Evolutionary conservation across 345 rosid genomes (phyloP).

Genomic region (Salix exigua): DNA sequence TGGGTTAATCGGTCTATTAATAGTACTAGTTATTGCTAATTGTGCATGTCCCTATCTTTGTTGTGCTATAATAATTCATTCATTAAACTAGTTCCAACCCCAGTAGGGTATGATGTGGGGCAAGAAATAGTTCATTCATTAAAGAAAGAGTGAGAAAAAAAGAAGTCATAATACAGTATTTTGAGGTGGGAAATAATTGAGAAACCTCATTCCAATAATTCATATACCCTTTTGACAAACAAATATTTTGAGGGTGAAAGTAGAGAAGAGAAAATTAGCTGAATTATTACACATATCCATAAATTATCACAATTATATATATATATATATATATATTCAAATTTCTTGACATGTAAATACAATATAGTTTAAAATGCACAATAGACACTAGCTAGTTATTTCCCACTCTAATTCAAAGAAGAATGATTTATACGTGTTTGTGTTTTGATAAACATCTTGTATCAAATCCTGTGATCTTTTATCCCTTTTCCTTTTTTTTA

Average conservation of each 20-base stretch:
- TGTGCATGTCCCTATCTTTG: background rate
- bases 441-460: no score
- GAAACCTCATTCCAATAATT: constrained; percentile 1
- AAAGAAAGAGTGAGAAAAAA: background rate
- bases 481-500: no score
- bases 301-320: no score
- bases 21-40: background rate
- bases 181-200: background rate
- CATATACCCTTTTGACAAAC: constrained; percentile 9
- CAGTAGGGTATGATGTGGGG: constrained; percentile 6
- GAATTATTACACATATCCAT: no score
- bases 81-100: constrained; percentile 1
- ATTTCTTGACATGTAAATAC: background rate
- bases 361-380: background rate
- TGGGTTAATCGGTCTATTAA: background rate
- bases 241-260: constrained; percentile 18
- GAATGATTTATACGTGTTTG: no score
- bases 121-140: background rate
- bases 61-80: background rate
- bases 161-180: background rate
- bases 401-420: no score
- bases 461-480: no score
- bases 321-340: no score
- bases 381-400: background rate
- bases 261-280: no score